Evolutionary conservation across 495 filamentous ascomycete species (phyloP), one percentile per base, ranked within the genome.

Genomic region (Chaetomium fimeti): DNA sequence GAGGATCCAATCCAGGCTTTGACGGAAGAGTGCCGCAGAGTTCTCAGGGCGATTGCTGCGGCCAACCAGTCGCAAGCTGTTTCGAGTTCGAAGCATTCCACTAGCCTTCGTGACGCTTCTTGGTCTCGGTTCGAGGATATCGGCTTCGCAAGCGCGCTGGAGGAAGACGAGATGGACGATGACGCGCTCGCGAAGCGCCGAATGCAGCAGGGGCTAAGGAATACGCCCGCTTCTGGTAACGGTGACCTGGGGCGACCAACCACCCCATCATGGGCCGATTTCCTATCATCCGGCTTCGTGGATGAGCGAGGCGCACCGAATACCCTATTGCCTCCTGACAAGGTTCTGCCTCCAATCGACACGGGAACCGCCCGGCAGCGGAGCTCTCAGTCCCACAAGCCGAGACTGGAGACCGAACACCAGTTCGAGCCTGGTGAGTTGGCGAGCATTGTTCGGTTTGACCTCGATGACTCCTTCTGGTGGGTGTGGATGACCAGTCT

Each of bases 401-500:
- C 88, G 13, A 82, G 84, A 51, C 71, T 88, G 40, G 85, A 90
- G 62, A 77, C 79, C 18, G 87, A 91, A 42, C 75, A 80, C 27
- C 75, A 85, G 49, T 80, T 97, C 3, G 92, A 96, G 60, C 95
- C 93, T 3, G 94, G 92, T 47, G 94, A 98, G 81, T 82, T 98
- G 51, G 93, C 93, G 27, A 97, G 91, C 68, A 96, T 98, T 67
- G 88, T 83, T 36, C 83, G 84, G 51, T 84, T 98, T 54, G 89
- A 95, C 64, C 79, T 98, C 13, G 94, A 98, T 71, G 94, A 98
- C 72, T 88, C 93, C 0, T 98, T 98, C 74, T 98, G 95, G 95
- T 98, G 94, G 94, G 94, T 98, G 27, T 98, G 94, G 94, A 97
- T 98, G 82, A 94, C 85, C 69, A 98, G 94, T 81, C 76, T 98